Conservation (phyloP, 140 eudicot species). For the Erigeron philadelphicus region DNA sequence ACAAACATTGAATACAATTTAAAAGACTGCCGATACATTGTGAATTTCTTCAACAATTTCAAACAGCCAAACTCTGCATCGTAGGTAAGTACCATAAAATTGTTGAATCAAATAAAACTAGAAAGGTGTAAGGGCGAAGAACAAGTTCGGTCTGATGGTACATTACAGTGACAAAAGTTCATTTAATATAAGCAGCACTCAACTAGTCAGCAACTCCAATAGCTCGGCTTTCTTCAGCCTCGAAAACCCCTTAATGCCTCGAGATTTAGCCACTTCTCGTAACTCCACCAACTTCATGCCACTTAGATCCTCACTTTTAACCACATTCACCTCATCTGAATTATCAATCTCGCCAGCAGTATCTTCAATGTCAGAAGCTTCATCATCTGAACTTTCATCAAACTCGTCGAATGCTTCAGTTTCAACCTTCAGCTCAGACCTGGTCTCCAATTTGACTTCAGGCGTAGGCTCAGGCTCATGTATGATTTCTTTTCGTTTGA, state of each 20-base stretch:
- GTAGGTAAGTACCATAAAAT: background rate
- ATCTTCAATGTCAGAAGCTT: constrained; percentile 31
- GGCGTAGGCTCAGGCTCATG: constrained; percentile 39
- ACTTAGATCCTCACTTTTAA: constrained; percentile 34
- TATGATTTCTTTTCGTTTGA: constrained; percentile 25
- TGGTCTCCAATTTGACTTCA: constrained; percentile 21
- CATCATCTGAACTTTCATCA: constrained; percentile 43
- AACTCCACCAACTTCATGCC: constrained; percentile 67
- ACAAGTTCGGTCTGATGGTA: constrained; percentile 21
- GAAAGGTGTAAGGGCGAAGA: constrained; percentile 14
- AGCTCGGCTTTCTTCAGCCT: constrained; percentile 65
- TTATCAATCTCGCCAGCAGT: constrained; percentile 32
- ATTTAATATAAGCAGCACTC: constrained; percentile 14
- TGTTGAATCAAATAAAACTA: constrained; percentile 13
- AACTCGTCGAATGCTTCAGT: constrained; percentile 32
- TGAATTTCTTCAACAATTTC: background rate
- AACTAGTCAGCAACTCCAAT: constrained; percentile 47
- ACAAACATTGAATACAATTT: too few species aligned
- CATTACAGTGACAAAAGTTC: background rate
- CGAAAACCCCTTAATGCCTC: constrained; percentile 69
- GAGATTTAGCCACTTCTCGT: constrained; percentile 65
- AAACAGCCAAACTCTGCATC: constrained; percentile 17
- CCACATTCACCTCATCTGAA: constrained; percentile 17
- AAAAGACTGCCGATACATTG: background rate
- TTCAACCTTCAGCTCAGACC: constrained; percentile 33